Conservation (phyloP, 768 basidiomycete species). For the Psilocybe azurescens region DNA sequence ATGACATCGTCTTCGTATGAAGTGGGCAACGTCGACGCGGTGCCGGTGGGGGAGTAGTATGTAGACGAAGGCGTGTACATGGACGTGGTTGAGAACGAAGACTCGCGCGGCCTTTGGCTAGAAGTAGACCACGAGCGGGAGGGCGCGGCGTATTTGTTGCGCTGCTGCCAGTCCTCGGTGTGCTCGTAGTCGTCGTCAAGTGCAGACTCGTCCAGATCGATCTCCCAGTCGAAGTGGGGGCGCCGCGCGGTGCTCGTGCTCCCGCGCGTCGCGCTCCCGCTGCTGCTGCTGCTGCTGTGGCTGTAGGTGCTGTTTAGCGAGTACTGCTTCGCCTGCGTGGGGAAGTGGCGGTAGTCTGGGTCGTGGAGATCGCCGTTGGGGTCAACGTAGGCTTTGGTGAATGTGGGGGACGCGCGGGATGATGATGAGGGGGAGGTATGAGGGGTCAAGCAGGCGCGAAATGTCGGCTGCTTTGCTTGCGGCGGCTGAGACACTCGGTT, state of each 20-base stretch:
- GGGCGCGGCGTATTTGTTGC: not conserved
- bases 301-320: not conserved
- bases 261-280: slow-evolving; percentile 3
- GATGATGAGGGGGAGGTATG: slow-evolving; percentile 48
- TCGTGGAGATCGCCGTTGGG: slow-evolving; percentile 67
- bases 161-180: not conserved
- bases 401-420: slow-evolving; percentile 46
- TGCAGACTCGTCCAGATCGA: slow-evolving; percentile 33
- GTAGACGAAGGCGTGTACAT: slow-evolving; percentile 5
- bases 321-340: slow-evolving; percentile 21
- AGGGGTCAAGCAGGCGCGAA: slow-evolving; percentile 67
- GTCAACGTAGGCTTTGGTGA: slow-evolving; percentile 58
- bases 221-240: slow-evolving; percentile 28
- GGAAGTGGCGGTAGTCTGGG: slow-evolving; percentile 72
- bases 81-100: slow-evolving; percentile 9
- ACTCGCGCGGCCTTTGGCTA: slow-evolving; percentile 10
- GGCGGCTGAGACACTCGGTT: not conserved
- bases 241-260: slow-evolving; percentile 10
- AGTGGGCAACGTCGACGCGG: slow-evolving; percentile 26
- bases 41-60: slow-evolving; percentile 25
- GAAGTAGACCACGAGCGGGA: slow-evolving; percentile 17
- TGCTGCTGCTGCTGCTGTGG: not conserved
- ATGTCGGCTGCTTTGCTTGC: slow-evolving; percentile 41
- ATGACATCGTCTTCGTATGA: slow-evolving; percentile 32
- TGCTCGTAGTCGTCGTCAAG: slow-evolving; percentile 28